Evolutionary conservation across 495 filamentous ascomycete genomes (phyloP), one percentile per base, ranked within the genome.

Genomic region (Letharia lupina): DNA sequence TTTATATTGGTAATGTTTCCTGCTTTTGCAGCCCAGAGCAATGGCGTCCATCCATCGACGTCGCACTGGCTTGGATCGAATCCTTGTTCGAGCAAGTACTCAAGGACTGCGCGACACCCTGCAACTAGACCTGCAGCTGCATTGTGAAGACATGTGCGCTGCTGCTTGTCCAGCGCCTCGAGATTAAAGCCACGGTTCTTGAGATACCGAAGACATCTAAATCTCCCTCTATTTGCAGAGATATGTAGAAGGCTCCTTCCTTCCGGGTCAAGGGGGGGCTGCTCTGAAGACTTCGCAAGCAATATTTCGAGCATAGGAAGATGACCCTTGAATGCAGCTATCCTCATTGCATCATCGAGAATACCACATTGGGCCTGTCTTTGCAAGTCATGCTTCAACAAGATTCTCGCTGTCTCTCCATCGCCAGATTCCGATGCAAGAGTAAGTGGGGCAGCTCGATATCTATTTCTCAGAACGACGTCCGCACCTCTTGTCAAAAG

Each of bases 1-100:
- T 56, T 2, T 33, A 33, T 16, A 8, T 50, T 54, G 1, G 42
- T n/a, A 16, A 6, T 23, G 12, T 50, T 15, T 54, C 61, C 61
- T 47, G n/a, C 45, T 52, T 37, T 63, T 50, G 61, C 61, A 11
- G 61, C 61, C 61, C 61, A 63, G 15, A 47, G 18, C 7, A 63
- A 18, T 23, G 61, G 61, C 3, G 61, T 63, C 61, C 61, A 63
- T 39, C 61, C 40, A 39, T 63, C 42, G 47, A 63, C 35, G 47
- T 63, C 61, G 5, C 20, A 5, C 61, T 47, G 45, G 33, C 11
- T 52, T 23, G 61, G 44, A n/a, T 63, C 31, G 0, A 63, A 23
- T 48, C 61, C 61, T 50, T 28, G 35, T 6, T 50, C 45, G 1
- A 63, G 18, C 45, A 63, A 31, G 13, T 56, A 56, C n/a, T 56